Evolutionary conservation across 2,329 filamentous ascomycete genomes (phyloP), one percentile per base, ranked within the genome.

Genomic region (Cordyceps pruinosa): DNA sequence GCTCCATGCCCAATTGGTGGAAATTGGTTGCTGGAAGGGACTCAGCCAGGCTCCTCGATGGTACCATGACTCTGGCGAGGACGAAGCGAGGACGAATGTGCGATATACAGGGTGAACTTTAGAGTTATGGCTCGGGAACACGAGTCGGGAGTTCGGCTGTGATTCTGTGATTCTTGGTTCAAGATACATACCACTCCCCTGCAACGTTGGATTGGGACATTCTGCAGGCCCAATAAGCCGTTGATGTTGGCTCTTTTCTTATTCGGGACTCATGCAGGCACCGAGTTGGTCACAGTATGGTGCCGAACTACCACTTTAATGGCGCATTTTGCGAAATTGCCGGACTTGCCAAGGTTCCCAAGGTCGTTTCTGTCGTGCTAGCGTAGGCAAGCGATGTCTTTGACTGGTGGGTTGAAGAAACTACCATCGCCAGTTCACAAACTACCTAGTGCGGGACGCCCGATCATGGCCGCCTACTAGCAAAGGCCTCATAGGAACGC

Each of bases 1-100:
- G 46, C 21, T 34, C 35, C n/a, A n/a, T 17, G 17, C 17, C 25
- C 35, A 42, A 56, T 50, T 56, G 54, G 54, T 56, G 45, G 54
- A 35, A 41, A 32, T 56, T 35, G 37, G 15, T 53, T 44, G 39
- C 50, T 17, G 37, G 25, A 44, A 44, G 15, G 26, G 6, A 8
- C 19, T 34, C 19, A 53, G 25, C 39, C 28, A 8, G 41, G 28
- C 15, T 26, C 17, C 23, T n/a, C 8, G 34, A 19, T 21, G 21
- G 34, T 8, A 28, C 23, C 34, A 8, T 19, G 28, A 2, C 21
- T 35, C 39, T 34, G 7, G 15, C 13, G 8, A 45, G 21, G 28
- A 10, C 26, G 13, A 45, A 42, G 13, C 19, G 34, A 15, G 26
- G 19, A 7, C 19, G 10, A 44, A 9, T 5, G 5, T 34, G 12